These are phyloP conservation scores for Phytopythium sindhum DNA, from an alignment of 352 stramenopile species.

Conservation along the genomic window DNA sequence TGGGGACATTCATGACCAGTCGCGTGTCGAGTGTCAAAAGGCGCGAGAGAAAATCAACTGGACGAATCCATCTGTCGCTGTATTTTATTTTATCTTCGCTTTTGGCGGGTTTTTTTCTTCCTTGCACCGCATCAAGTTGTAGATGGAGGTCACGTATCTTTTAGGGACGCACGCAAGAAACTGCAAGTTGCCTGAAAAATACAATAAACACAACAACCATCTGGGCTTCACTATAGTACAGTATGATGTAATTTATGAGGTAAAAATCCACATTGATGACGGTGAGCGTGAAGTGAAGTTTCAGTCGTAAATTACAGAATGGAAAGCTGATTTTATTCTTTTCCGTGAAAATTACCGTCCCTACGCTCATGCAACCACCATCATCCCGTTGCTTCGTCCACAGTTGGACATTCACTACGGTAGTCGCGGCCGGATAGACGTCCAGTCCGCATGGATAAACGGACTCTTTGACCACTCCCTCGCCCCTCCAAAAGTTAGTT, in stretches of 20 bases:
- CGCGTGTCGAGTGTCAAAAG: too few species aligned
- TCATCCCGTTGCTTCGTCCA: background rate
- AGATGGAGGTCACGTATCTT: background rate
- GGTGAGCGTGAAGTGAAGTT: background rate
- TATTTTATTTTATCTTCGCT: background rate
- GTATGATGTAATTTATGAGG: background rate
- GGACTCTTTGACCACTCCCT: too few species aligned
- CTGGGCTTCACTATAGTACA: too few species aligned
- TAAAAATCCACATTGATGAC: background rate
- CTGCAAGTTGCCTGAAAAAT: background rate
- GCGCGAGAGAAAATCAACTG: too few species aligned
- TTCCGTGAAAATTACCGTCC: background rate
- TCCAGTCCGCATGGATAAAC: background rate
- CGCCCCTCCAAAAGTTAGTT: background rate
- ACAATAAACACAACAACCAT: background rate
- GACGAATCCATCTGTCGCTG: background rate
- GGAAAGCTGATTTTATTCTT: too few species aligned
- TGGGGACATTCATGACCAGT: too few species aligned
- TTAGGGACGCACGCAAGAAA: constrained; percentile 6
- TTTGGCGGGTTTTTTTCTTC: background rate
- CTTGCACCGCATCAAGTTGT: background rate
- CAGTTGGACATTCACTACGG: background rate
- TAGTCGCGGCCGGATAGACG: background rate
- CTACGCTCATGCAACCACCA: background rate
- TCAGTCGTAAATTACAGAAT: too few species aligned